These are phyloP conservation scores for Cordyceps cicadae DNA, from an alignment of 2,329 filamentous ascomycete species.

Conservation along the genomic window DNA sequence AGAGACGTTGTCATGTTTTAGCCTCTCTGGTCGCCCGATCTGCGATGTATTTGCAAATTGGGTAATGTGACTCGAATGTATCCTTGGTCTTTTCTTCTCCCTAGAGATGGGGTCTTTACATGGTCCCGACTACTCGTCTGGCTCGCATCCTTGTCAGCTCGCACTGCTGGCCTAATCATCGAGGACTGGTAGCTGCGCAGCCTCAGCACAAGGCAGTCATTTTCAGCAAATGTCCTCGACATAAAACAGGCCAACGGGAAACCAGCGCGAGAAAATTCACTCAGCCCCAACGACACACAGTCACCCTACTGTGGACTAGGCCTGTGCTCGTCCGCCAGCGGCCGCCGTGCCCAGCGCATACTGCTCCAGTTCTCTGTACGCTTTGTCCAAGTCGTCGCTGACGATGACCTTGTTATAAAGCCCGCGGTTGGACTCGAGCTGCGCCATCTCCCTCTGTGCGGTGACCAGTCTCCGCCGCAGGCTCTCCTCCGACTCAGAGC, in stretches of 20 bases:
- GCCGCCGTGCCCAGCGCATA: no score
- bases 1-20: not conserved
- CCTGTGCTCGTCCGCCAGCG: no score
- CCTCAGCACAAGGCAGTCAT: not conserved
- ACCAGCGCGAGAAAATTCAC: no score
- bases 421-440: no score
- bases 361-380: no score
- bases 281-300: no score
- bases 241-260: no score
- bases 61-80: not conserved
- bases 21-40: not conserved
- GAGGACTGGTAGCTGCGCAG: not conserved
- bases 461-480: not conserved
- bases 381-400: no score
- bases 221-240: no score
- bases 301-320: no score
- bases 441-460: no score
- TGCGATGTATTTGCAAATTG: not conserved
- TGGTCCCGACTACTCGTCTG: not conserved
- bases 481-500: not conserved
- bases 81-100: not conserved
- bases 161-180: slow-evolving; percentile 1
- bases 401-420: no score
- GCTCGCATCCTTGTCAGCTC: not conserved
- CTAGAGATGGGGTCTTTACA: not conserved